A percentile compares a stretch with the other conserved stretches of the same genome.
Evolutionary conservation across 1,284 basidiomycete genomes (phyloP).

Genomic region (Ceratobasidium sp.): DNA sequence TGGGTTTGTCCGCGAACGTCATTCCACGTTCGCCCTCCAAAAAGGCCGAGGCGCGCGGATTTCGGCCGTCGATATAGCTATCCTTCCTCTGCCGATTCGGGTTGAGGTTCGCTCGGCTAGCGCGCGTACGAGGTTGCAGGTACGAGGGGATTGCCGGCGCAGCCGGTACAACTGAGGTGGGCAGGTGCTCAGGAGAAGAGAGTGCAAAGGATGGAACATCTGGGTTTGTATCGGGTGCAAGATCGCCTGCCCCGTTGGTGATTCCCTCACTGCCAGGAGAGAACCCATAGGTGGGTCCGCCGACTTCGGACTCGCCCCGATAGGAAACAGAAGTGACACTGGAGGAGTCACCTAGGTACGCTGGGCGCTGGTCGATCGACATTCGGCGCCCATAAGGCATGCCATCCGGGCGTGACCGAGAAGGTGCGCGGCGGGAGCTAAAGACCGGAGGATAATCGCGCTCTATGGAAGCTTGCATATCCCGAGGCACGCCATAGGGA

Average conservation of each 20-base stretch:
- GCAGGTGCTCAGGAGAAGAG: conserved; percentile 23
- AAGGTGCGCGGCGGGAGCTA: conserved; percentile 6
- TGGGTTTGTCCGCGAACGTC: conserved; percentile 35
- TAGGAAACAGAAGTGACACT: conserved; percentile 31
- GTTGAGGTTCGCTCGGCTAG: conserved; percentile 26
- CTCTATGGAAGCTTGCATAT: neutral
- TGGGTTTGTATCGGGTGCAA: conserved; percentile 31
- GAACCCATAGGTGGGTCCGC: conserved; percentile 4
- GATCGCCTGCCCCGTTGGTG: conserved; percentile 36
- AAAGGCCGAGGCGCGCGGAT: conserved; percentile 26
- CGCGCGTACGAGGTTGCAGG: conserved; percentile 32
- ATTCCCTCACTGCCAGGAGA: conserved; percentile 8
- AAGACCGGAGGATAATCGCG: conserved; percentile 30
- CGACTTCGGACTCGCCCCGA: conserved; percentile 26
- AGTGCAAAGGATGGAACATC: conserved; percentile 27
- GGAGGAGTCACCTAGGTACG: conserved; percentile 16
- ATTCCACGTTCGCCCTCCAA: conserved; percentile 29
- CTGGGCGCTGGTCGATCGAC: conserved; percentile 13
- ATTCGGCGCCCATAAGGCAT: conserved; percentile 7
- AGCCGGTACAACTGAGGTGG: conserved; percentile 19
- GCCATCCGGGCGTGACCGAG: conserved; percentile 14
- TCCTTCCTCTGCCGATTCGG: conserved; percentile 12
- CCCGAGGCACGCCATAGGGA: conserved; percentile 19
- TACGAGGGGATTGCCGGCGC: conserved; percentile 31
- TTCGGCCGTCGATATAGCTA: conserved; percentile 23